A percentile compares a stretch with the other conserved stretches of the same genome.
Conservation (phyloP, 148 eudicot species). For the Camellia sinensis region DNA sequence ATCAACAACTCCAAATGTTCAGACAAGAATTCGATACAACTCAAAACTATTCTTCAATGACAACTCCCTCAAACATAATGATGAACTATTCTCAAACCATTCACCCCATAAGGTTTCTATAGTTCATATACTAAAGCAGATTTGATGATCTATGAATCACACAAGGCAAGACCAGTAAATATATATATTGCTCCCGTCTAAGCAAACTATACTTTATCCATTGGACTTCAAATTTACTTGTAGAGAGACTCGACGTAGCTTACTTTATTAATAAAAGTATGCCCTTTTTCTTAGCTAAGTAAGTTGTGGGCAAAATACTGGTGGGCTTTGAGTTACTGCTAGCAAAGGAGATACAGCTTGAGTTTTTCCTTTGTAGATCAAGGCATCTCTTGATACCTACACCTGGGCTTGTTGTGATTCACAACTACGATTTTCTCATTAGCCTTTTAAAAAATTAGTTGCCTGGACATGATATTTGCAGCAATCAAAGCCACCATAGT, state of each 20-base stretch:
- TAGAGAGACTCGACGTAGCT: neutral
- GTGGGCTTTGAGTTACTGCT: neutral
- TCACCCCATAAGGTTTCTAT: neutral
- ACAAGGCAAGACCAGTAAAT: neutral
- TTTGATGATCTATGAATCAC: neutral
- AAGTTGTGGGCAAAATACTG: neutral
- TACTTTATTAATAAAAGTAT: neutral
- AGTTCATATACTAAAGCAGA: neutral
- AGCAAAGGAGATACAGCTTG: neutral
- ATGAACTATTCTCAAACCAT: constrained; percentile 8
- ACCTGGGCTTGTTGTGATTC: neutral
- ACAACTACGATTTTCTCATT: neutral
- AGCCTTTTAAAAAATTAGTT: neutral
- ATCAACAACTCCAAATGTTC: neutral
- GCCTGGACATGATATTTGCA: neutral
- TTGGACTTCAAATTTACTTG: neutral
- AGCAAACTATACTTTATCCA: neutral
- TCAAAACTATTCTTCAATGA: too few relatives aligned
- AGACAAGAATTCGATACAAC: too few relatives aligned
- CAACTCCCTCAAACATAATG: neutral
- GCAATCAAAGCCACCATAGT: neutral
- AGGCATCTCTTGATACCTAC: too few relatives aligned
- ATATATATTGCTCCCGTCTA: neutral
- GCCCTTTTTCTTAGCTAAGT: neutral
- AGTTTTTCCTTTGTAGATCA: neutral